phyloP scores from a whole-genome alignment of 2,329 filamentous ascomycete genomes.

The Phyllachora maydis region DNA sequence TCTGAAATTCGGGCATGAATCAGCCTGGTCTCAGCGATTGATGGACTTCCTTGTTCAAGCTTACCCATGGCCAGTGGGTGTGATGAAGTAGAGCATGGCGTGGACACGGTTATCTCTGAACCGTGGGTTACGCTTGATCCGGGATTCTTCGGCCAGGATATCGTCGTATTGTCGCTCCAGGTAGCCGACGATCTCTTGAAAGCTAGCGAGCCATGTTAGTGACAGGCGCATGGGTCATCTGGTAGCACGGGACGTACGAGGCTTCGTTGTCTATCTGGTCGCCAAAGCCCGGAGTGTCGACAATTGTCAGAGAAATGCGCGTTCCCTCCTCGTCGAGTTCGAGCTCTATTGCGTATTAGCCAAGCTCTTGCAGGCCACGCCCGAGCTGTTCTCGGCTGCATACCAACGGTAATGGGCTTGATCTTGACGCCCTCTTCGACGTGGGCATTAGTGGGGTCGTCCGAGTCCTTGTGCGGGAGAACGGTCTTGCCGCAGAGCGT shows the following conservation, averaged over 20 bases:
- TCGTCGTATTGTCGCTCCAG: slow-evolving; percentile 99
- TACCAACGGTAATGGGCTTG: slow-evolving; percentile 94
- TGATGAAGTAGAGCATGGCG: slow-evolving; percentile 97
- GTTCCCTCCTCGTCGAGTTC: slow-evolving; percentile 97
- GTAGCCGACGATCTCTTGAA: slow-evolving; percentile 93
- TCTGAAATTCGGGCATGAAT: too few relatives aligned
- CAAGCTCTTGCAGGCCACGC: too few relatives aligned
- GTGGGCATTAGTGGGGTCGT: slow-evolving; percentile 75
- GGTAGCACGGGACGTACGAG: slow-evolving; percentile 35
- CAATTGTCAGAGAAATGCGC: slow-evolving; percentile 92
- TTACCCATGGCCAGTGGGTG: slow-evolving; percentile 86
- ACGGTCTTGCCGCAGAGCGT: slow-evolving; percentile 94
- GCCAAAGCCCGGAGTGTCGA: slow-evolving; percentile 94
- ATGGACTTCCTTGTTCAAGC: too few relatives aligned
- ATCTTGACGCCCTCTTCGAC: slow-evolving; percentile 95
- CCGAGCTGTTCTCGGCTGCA: slow-evolving; percentile 16
- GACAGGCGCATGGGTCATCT: background rate
- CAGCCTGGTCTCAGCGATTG: too few relatives aligned
- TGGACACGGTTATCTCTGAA: slow-evolving; percentile 99
- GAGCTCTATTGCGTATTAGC: slow-evolving; percentile 41
- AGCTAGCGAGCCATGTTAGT: slow-evolving; percentile 30
- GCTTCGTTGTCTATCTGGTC: slow-evolving; percentile 99
- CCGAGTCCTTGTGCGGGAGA: slow-evolving; percentile 75
- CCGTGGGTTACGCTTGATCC: slow-evolving; percentile 99
- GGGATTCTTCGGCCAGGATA: slow-evolving; percentile 95